phyloP scores from a whole-genome alignment of 441 rosid species.

The Breynia disticha region DNA sequence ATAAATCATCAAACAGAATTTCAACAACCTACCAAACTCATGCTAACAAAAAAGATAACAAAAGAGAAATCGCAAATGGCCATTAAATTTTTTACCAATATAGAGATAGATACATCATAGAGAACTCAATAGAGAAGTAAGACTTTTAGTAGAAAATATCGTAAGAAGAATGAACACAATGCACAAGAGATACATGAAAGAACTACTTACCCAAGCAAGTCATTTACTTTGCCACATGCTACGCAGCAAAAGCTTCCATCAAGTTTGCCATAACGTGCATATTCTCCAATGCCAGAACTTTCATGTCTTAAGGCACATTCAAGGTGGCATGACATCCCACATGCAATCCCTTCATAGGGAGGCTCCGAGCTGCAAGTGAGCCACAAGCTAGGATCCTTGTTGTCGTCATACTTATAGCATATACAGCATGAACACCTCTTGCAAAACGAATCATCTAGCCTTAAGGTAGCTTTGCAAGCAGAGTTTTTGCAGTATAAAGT shows the following conservation, averaged over 20 bases:
- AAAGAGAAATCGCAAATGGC: neutral
- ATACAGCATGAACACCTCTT: slow-evolving; percentile 92
- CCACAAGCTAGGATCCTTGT: slow-evolving; percentile 97
- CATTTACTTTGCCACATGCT: slow-evolving; percentile 73
- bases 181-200: neutral
- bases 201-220: slow-evolving; percentile 65
- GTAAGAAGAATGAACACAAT: neutral
- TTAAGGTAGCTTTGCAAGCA: slow-evolving; percentile 74
- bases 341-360: slow-evolving; percentile 53
- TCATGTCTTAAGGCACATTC: slow-evolving; percentile 76
- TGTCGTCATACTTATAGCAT: slow-evolving; percentile 76
- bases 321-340: slow-evolving; percentile 90
- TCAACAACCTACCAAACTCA: too few relatives aligned
- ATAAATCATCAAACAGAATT: neutral
- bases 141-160: neutral
- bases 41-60: too few relatives aligned
- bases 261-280: slow-evolving; percentile 30
- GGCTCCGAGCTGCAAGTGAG: slow-evolving; percentile 65
- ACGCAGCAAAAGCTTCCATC: slow-evolving; percentile 74
- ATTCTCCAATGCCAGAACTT: slow-evolving; percentile 53
- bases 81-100: neutral
- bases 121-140: neutral
- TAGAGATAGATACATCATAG: neutral
- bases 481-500: slow-evolving; percentile 64
- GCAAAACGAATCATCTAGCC: slow-evolving; percentile 58